Evolutionary conservation across 179 eudicot genomes (phyloP), one percentile per base, ranked within the genome.

Genomic region (Vitellaria paradoxa): DNA sequence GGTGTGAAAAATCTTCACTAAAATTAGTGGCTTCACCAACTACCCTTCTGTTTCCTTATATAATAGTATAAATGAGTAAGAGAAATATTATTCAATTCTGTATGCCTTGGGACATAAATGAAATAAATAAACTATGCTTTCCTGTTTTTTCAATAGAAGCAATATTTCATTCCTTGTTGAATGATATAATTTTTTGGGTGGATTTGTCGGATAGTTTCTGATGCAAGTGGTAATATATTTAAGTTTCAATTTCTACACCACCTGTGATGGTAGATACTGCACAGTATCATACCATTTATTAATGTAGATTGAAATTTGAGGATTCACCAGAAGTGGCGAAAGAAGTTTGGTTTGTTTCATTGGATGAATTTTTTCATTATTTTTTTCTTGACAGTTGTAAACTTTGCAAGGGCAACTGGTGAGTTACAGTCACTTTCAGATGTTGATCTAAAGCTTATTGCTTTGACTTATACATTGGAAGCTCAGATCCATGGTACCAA

Each of bases 381-480:
- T 50, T 30, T 49, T 70, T 9, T 15, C 64, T 78, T 55, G 79
- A 57, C 91, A 95, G 99, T 90, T 64, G 78, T 93, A 73, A 88
- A 80, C 88, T 95, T 95, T 80, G 97, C 99, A 10, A 91, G 90
- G 85, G 96, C 89, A 69, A 95, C 98, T 69, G 99, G 99, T 85
- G 99, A 95, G 80, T 80, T 95, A 84, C 99, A 95, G 83, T 90
- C 98, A 12, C 98, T 95, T 77, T 93, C 98, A 7, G 98, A 95
- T 82, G 96, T 95, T 37, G 99, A 95, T 88, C 81, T 95, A 69
- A 95, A 93, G 89, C 97, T 95, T 57, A 91, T 95, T 87, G 98
- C 99, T 61, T 80, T 95, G 73, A 91, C 99, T 23, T 87, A 93
- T 80, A 89, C 94, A 60, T 80, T 95, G 83, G 98, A 95, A 81